Evolutionary conservation across 768 basidiomycete species (phyloP), one percentile per base, ranked within the genome.

Genomic region (Lactarius sanguifluus): DNA sequence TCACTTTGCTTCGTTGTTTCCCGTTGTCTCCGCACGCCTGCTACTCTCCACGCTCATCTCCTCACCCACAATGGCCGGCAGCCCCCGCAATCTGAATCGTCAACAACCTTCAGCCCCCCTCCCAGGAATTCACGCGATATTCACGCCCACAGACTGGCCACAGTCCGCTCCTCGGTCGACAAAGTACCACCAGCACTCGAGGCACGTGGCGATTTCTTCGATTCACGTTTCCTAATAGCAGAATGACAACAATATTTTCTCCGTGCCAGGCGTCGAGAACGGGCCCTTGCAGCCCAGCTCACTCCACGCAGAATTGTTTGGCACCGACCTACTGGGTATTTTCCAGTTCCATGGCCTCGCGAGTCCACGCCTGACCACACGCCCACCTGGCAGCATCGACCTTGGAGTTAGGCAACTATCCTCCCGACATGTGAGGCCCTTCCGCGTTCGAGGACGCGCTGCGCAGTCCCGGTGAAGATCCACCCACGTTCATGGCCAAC

Each of bases 331-430:
- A 1, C 55, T 40, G 18, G n/a, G 32, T 7, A 36, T 56, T 16
- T 69, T 55, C 60, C 34, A 45, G 2, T n/a, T 59, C 0, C 47
- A 67, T 6, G 40, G 50, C 12, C 1, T 63, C 9, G 50, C 25
- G 36, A 54, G 59, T 34, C 50, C 41, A 1, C 23, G 50, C n/a
- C 52, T 69, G 20, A 59, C 34, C 2, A 61, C 66, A 2, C 38
- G 57, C 0, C 68, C 68, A 13, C 52, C 68, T 12, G 59, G 30
- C 30, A 60, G 16, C 36, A 38, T 69, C 23, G 60, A 67, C 16
- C 41, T 67, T 7, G 57, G 41, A n/a, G 52, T 67, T 67, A 5
- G 68, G 61, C 10, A n/a, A 20, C 1, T 64, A 61, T 5, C 41
- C 61, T 52, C 32, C 65, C 18, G 36, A 13, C 2, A 67, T 61